Percentiles rank a stretch among this genome's conserved stretches.
Conservation (phyloP, 495 filamentous ascomycete genomes). For the Aspergillus indologenus region DNA sequence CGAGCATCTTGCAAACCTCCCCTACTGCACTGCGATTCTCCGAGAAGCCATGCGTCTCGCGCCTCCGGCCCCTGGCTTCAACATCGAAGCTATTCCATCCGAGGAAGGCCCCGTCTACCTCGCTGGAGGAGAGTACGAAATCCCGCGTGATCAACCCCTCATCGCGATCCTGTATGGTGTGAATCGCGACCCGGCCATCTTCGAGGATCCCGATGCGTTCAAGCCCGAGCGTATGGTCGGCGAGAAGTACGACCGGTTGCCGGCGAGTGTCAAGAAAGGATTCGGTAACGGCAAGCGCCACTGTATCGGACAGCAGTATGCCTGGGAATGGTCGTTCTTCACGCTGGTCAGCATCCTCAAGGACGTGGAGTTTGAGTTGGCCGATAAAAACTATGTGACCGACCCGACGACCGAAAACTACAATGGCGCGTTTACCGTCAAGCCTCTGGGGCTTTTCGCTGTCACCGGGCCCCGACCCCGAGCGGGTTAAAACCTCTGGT, state of each 20-base stretch:
- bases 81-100: conserved; percentile 51
- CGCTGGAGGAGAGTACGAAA: conserved; percentile 63
- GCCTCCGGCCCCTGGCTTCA: conserved; percentile 64
- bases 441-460: conserved; percentile 32
- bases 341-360: conserved; percentile 40
- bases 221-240: conserved; percentile 67
- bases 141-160: conserved; percentile 58
- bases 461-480: conserved; percentile 14
- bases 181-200: conserved; percentile 69
- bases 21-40: conserved; percentile 64
- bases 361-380: conserved; percentile 44
- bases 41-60: conserved; percentile 70
- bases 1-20: conserved; percentile 61
- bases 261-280: conserved; percentile 58
- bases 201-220: conserved; percentile 62
- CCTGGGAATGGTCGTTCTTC: conserved; percentile 56
- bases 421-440: conserved; percentile 40
- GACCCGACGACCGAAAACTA: conserved; percentile 27
- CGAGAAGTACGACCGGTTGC: conserved; percentile 58
- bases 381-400: conserved; percentile 35
- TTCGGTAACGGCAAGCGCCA: conserved; percentile 70
- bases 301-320: conserved; percentile 65
- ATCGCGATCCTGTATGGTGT: conserved; percentile 61
- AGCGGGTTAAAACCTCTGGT: background rate
- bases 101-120: conserved; percentile 50